A percentile compares a stretch with the other conserved stretches of the same genome.
These are phyloP conservation scores for Hysterium pulicare DNA, from an alignment of 2,329 filamentous ascomycete genomes.

Conservation along the genomic window DNA sequence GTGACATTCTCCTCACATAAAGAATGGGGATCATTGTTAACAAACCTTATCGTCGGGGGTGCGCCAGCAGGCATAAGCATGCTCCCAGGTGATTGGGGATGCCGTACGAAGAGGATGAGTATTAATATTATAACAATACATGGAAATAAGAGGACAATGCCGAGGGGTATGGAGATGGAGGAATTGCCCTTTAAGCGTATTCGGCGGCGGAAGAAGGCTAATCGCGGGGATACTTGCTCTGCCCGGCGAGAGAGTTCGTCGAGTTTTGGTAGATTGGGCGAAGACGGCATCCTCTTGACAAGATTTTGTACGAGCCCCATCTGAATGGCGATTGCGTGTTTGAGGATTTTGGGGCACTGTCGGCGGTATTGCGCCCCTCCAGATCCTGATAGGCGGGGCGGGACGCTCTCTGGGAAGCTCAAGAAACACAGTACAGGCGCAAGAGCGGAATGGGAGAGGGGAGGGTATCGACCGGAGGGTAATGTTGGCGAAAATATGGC, in stretches of 20 bases:
- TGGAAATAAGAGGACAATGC: conserved; percentile 89
- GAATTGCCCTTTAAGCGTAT: conserved; percentile 90
- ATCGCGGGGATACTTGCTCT: conserved; percentile 47
- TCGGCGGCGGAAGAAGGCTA: conserved; percentile 81
- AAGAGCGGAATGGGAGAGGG: not conserved
- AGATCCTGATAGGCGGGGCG: conserved; percentile 12
- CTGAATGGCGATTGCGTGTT: conserved; percentile 10
- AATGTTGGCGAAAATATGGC: conserved; percentile 6
- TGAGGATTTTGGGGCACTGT: conserved; percentile 6
- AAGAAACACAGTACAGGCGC: not conserved
- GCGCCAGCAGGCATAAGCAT: conserved; percentile 85
- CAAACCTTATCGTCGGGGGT: conserved; percentile 84
- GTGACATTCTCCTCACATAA: not conserved
- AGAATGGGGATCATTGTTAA: conserved; percentile 9
- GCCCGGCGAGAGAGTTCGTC: conserved; percentile 42
- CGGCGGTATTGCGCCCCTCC: conserved; percentile 11
- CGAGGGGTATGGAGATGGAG: conserved; percentile 85
- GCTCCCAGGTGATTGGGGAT: conserved; percentile 76
- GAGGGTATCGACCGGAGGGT: conserved; percentile 2
- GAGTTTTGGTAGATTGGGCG: conserved; percentile 41
- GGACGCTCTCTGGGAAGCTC: not conserved
- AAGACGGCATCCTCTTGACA: conserved; percentile 44
- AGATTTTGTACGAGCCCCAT: conserved; percentile 46
- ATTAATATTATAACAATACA: conserved; percentile 88
- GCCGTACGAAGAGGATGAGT: conserved; percentile 80